A percentile compares a stretch with the other conserved stretches of the same genome.
Conservation (phyloP, 1,139 yeast species). For the Hyphopichia khmerensis region DNA sequence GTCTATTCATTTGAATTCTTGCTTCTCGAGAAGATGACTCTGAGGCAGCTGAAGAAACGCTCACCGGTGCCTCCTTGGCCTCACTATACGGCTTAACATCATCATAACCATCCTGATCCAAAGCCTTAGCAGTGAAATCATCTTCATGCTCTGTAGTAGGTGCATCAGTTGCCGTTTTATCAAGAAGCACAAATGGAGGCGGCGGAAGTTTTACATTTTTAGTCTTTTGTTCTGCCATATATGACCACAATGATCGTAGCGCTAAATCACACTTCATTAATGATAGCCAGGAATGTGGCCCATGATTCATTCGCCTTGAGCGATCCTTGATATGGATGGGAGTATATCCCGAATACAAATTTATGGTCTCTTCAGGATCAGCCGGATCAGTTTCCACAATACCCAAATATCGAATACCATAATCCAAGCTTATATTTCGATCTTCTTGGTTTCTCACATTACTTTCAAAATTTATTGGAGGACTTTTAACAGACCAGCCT, state of each 20-base stretch:
- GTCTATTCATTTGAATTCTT: slow-evolving; percentile 11
- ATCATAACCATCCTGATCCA: slow-evolving; percentile 19
- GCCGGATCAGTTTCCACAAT: slow-evolving; percentile 24
- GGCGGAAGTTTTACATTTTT: neutral
- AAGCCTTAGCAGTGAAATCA: slow-evolving; percentile 6
- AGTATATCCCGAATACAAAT: slow-evolving; percentile 32
- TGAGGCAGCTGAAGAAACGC: neutral
- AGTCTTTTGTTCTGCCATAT: neutral
- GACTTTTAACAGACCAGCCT: neutral
- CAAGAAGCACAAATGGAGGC: neutral
- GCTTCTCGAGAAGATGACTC: slow-evolving; percentile 12
- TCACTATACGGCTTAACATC: slow-evolving; percentile 20
- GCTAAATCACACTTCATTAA: slow-evolving; percentile 34
- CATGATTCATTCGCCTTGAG: slow-evolving; percentile 30
- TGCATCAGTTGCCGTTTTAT: neutral
- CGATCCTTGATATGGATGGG: slow-evolving; percentile 22
- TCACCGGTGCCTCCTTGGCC: slow-evolving; percentile 17
- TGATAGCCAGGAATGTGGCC: slow-evolving; percentile 42
- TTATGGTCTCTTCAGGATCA: slow-evolving; percentile 21
- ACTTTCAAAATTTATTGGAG: neutral
- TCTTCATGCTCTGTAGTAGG: neutral
- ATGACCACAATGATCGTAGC: slow-evolving; percentile 17
- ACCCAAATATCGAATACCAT: slow-evolving; percentile 21
- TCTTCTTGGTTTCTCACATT: neutral
- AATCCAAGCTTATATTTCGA: neutral